Percentiles rank a stretch among this genome's conserved stretches.
Evolutionary conservation across 345 rosid species (phyloP).

Genomic region (Bruguiera sexangula): DNA sequence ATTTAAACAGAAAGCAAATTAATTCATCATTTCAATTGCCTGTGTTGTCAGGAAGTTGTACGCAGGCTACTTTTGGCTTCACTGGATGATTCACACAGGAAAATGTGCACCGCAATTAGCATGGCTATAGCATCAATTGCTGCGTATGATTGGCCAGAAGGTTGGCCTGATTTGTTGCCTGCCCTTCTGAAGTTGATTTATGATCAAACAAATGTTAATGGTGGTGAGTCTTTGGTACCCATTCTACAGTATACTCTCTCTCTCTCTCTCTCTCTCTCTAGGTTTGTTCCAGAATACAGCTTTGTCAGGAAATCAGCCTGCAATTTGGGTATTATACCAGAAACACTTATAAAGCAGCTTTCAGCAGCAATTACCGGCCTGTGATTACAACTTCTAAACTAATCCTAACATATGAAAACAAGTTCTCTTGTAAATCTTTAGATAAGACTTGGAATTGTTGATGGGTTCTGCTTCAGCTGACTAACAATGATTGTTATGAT

Average conservation of each 20-base stretch:
- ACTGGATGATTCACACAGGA: conserved; percentile 70
- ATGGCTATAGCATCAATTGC: conserved; percentile 84
- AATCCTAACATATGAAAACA: too few relatives aligned
- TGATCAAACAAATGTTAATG: conserved; percentile 56
- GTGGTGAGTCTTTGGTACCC: conserved; percentile 43
- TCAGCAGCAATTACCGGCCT: neutral
- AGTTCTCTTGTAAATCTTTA: neutral
- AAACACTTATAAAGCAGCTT: neutral
- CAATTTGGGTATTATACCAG: neutral
- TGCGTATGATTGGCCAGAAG: conserved; percentile 87
- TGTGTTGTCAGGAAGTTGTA: conserved; percentile 60
- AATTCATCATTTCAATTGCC: conserved; percentile 2
- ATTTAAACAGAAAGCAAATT: neutral
- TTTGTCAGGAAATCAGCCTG: neutral
- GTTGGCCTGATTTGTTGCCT: conserved; percentile 82
- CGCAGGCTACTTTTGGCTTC: conserved; percentile 63
- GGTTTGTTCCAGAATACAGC: neutral
- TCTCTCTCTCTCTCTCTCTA: neutral
- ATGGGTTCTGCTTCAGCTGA: conserved; percentile 9
- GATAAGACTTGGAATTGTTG: neutral
- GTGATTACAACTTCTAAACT: too few relatives aligned
- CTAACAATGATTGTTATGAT: conserved; percentile 16
- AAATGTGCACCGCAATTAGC: conserved; percentile 80
- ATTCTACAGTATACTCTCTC: neutral
- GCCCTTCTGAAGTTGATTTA: conserved; percentile 63